phyloP scores from a whole-genome alignment of 108 stramenopile genomes.

The Conticribra guillardii region DNA sequence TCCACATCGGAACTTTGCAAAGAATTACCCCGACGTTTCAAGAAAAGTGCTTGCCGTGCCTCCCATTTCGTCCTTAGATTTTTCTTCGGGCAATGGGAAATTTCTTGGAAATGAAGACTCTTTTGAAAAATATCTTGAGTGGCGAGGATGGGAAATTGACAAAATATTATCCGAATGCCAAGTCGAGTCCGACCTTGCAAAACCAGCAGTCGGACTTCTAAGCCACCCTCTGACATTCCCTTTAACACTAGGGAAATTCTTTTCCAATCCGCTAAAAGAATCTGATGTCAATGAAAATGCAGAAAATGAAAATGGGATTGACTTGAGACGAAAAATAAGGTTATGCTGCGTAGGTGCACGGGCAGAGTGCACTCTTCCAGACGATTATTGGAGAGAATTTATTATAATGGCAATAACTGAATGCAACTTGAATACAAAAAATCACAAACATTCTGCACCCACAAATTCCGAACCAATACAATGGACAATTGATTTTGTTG shows the following conservation, averaged over 20 bases:
- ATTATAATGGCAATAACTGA: constrained; percentile 34
- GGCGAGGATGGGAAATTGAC: constrained; percentile 58
- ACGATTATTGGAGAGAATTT: constrained; percentile 86
- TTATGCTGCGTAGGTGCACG: constrained; percentile 85
- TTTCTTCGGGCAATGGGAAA: not conserved
- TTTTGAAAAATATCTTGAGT: constrained; percentile 60
- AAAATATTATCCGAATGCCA: constrained; percentile 2
- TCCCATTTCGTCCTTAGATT: not conserved
- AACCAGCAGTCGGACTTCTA: constrained; percentile 52
- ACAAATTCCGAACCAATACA: not conserved
- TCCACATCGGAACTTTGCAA: constrained; percentile 33
- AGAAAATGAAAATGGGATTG: not conserved
- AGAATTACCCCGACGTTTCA: constrained; percentile 32
- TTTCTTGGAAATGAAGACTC: constrained; percentile 10
- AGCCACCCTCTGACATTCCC: constrained; percentile 82
- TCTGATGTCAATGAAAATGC: too few species aligned
- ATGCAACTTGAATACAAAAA: not conserved
- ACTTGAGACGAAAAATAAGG: constrained; percentile 8
- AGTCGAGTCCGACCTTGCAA: constrained; percentile 2
- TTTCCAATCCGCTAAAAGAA: too few species aligned
- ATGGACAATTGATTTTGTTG: constrained; percentile 72
- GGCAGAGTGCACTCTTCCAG: constrained; percentile 85
- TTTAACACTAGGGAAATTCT: constrained; percentile 58
- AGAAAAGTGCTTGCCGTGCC: constrained; percentile 25
- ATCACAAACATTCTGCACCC: constrained; percentile 3